Evolutionary conservation across 2,329 filamentous ascomycete genomes (phyloP).

Genomic region (Cryphonectria naterciae): DNA sequence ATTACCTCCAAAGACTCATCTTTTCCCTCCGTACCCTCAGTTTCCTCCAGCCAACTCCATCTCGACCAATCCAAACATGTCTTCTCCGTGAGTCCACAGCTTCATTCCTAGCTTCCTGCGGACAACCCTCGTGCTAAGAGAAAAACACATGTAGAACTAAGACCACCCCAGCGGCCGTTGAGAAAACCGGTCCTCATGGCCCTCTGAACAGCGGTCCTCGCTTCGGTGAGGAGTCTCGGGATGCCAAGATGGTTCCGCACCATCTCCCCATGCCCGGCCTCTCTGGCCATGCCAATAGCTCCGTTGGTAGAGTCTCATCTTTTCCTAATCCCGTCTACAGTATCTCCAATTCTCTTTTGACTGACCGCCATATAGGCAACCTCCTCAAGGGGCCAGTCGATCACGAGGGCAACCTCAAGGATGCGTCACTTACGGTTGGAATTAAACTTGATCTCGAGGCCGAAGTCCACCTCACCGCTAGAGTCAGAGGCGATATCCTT

Average conservation of each 20-base stretch:
- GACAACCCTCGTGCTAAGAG: neutral
- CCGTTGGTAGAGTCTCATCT: conserved; percentile 18
- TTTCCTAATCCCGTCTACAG: neutral
- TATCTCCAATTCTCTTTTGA: neutral
- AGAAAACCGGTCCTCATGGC: neutral
- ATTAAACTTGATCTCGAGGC: conserved; percentile 69
- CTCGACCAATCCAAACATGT: conserved; percentile 16
- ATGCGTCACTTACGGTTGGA: conserved; percentile 61
- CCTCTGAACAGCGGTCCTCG: conserved; percentile 22
- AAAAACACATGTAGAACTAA: conserved; percentile 13
- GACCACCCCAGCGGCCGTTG: conserved; percentile 12
- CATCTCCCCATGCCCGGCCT: conserved; percentile 17
- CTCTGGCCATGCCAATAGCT: conserved; percentile 14
- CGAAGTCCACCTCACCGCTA: conserved; percentile 63
- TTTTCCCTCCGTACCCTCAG: neutral
- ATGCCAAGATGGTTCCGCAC: conserved; percentile 15
- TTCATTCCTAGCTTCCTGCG: neutral
- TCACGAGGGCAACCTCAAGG: conserved; percentile 60
- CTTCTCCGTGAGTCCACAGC: conserved; percentile 25
- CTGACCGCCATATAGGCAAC: conserved; percentile 44
- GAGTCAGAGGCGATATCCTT: conserved; percentile 63
- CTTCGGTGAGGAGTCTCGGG: neutral
- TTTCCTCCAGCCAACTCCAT: neutral
- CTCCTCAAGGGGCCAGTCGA: conserved; percentile 62
- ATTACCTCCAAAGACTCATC: neutral